These are phyloP conservation scores for Fonsecaea pedrosoi DNA, from an alignment of 2,329 filamentous ascomycete genomes.

Conservation along the genomic window DNA sequence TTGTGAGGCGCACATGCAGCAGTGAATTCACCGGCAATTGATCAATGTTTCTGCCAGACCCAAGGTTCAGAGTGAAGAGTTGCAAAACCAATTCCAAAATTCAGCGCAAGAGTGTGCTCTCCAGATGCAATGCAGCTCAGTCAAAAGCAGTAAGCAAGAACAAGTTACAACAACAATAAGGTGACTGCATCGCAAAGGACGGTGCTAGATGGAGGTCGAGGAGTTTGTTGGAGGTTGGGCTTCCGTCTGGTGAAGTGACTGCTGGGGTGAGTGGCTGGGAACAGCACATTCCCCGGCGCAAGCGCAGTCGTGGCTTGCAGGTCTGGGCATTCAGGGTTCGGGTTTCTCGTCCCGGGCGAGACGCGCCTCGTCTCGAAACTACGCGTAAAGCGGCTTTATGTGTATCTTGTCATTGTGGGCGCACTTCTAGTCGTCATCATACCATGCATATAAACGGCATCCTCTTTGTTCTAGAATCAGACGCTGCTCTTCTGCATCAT, in stretches of 20 bases:
- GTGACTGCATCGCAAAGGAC: background rate
- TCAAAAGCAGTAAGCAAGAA: background rate
- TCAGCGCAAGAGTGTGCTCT: background rate
- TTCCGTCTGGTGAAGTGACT: constrained; percentile 3
- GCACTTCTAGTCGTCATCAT: background rate
- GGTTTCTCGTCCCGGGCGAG: background rate
- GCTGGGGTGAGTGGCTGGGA: constrained; percentile 18
- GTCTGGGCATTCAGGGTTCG: constrained; percentile 1
- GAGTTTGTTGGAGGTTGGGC: constrained; percentile 15
- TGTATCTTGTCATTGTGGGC: constrained; percentile 5
- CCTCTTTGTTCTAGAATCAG: background rate
- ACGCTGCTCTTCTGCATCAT: constrained; percentile 13
- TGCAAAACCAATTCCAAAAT: background rate
- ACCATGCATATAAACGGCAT: background rate
- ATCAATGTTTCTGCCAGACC: constrained; percentile 11
- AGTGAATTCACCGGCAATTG: constrained; percentile 19
- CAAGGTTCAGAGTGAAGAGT: background rate
- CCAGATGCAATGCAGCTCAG: background rate
- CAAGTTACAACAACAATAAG: constrained; percentile 6
- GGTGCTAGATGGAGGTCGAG: constrained; percentile 12
- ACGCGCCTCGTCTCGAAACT: background rate
- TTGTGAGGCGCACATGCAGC: constrained; percentile 27
- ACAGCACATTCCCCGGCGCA: constrained; percentile 6
- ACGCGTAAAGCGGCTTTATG: constrained; percentile 7
- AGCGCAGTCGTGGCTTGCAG: constrained; percentile 5